Percentiles rank a stretch among this genome's conserved stretches.
Conservation (phyloP, 2,329 filamentous ascomycete genomes). For the Ascochyta rabiei region DNA sequence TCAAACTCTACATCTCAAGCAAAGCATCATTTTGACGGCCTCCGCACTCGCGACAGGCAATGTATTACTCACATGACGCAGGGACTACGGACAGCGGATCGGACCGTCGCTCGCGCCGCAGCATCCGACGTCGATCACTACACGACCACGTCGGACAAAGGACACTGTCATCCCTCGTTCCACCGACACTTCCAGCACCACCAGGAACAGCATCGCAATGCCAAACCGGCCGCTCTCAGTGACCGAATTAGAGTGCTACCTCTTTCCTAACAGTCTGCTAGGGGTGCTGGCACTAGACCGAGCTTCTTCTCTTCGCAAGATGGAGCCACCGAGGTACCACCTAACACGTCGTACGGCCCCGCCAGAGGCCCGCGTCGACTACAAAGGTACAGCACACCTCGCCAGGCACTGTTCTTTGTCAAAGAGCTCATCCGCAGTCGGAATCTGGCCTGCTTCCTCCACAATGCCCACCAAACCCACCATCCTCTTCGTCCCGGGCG, state of each 20-base stretch:
- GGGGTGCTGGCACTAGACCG: too few species aligned
- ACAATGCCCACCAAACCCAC: conserved; percentile 4
- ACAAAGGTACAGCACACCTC: too few species aligned
- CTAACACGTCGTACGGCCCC: neutral
- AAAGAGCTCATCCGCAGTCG: too few species aligned
- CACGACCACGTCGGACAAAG: neutral
- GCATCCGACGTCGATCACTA: conserved; percentile 3
- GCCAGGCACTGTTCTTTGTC: too few species aligned
- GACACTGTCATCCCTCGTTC: neutral
- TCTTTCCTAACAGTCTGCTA: too few species aligned
- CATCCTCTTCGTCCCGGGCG: conserved; percentile 10
- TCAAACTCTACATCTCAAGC: neutral
- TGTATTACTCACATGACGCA: neutral
- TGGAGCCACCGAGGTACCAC: neutral
- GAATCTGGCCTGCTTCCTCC: too few species aligned
- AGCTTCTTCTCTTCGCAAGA: too few species aligned
- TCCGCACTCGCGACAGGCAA: too few species aligned
- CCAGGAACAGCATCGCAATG: neutral
- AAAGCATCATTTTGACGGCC: neutral
- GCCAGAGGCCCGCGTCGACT: neutral
- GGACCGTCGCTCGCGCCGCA: conserved; percentile 3
- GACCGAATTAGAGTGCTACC: too few species aligned
- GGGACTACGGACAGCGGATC: conserved; percentile 5
- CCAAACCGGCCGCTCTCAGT: too few species aligned
- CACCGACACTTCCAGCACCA: neutral